Base-by-base conservation (phyloP, 1,139 yeast species). In the Blastobotrys indianensis region DNA sequence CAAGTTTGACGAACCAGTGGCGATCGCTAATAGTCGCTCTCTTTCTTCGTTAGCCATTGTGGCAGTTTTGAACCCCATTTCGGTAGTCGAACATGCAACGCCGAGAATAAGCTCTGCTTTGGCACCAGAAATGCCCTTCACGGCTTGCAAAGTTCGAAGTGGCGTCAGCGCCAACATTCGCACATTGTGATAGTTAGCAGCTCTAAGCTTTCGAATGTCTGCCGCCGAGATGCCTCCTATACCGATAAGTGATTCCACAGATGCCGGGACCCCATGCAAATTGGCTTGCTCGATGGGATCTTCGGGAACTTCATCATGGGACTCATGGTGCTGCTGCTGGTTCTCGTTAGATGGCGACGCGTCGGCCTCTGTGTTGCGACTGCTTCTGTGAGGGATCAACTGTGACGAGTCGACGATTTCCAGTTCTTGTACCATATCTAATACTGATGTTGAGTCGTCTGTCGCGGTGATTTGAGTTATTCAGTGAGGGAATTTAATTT, bases 21-120 rank as follows among this genome's bases (percentile, higher is more conserved):
- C 87, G 49, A 92, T 72, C 59, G 97, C 85, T 48, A 92, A 88
- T 65, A 92, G 76, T 62, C 88, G 96, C 10, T 94, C 80, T 57
- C 98, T 75, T 57, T 97, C 76, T 57, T 82, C 80, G 63, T 88
- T 97, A 62, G 86, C 88, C 64, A 90, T 97, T 1, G 95, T 83
- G 2, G 98, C 98, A 0, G 98, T 92, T 29, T 97, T 92, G 69
- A 92, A 94, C 0, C 99, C 99, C 79, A 94, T 78, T 8, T 97
- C 97, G 2, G 92, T 97, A 45, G 82, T 70, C 56, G 85, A 81
- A 33, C 94, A 78, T 0, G 97, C 97, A 58, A 86, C 97, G 36
- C 74, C 74, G 45, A 88, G 69, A 45, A 92, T 70, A 58, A 81
- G 80, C 58, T 88, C 97, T 0, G 97, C 97, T 64, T 94, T 94